Evolutionary conservation across 805 yeast species (phyloP).

Genomic region (Pichia ethanolica): DNA sequence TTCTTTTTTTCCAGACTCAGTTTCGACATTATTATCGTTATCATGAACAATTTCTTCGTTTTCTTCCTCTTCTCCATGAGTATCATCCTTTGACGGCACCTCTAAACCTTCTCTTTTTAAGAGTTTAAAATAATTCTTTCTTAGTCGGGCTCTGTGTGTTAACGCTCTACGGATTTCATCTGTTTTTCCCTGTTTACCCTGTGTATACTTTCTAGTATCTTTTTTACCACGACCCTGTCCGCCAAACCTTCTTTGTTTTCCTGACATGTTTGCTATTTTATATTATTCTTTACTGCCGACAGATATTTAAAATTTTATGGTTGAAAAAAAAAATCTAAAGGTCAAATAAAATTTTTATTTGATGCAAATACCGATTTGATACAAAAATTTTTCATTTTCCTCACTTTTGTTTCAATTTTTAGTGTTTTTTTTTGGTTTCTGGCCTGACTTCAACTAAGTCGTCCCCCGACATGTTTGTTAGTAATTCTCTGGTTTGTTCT

Average conservation of each 20-base stretch:
- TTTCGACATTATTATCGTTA: constrained; percentile 5
- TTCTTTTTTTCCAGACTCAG: constrained; percentile 12
- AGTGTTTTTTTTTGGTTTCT: too few relatives aligned
- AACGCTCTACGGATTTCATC: constrained; percentile 73
- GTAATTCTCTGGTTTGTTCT: too few relatives aligned
- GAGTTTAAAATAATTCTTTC: constrained; percentile 74
- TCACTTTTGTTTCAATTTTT: too few relatives aligned
- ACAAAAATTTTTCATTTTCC: too few relatives aligned
- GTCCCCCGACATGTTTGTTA: too few relatives aligned
- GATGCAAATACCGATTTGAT: too few relatives aligned
- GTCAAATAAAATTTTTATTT: too few relatives aligned
- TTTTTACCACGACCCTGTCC: constrained; percentile 1
- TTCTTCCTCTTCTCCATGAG: constrained; percentile 15
- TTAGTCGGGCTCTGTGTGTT: constrained; percentile 70
- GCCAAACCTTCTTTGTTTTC: not conserved
- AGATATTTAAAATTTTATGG: too few relatives aligned
- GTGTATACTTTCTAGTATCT: constrained; percentile 13
- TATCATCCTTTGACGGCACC: constrained; percentile 33
- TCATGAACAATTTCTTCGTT: constrained; percentile 13
- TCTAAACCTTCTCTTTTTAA: constrained; percentile 62
- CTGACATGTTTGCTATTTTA: not conserved
- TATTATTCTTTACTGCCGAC: too few relatives aligned
- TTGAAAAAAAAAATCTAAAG: too few relatives aligned
- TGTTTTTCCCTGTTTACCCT: constrained; percentile 26
- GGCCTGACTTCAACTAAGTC: too few relatives aligned